Percentiles rank a stretch among this genome's conserved stretches.
Conservation (phyloP, 2,329 filamentous ascomycete genomes). For the Sporothrix phasma region DNA sequence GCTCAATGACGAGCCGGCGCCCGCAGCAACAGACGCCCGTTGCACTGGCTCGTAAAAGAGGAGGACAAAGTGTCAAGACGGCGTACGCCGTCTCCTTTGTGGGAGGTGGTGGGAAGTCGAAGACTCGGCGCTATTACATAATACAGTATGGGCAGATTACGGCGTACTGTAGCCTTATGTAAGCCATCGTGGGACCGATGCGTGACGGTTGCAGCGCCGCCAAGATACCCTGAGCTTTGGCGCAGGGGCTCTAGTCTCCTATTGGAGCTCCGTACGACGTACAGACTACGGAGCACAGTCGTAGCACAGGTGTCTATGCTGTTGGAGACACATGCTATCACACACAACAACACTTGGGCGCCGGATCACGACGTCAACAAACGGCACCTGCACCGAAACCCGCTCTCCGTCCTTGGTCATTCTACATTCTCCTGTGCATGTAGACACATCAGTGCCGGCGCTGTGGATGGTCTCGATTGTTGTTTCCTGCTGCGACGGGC, state of each 20-base stretch:
- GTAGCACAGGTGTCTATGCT: not conserved
- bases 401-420: not conserved
- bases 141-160: not conserved
- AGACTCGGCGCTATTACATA: not conserved
- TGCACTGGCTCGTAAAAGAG: not conserved
- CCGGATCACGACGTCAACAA: not conserved
- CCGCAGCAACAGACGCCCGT: not conserved
- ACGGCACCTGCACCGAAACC: not conserved
- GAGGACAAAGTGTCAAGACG: not conserved
- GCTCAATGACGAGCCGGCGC: slow-evolving; percentile 3
- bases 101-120: not conserved
- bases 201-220: not conserved
- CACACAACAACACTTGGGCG: not conserved
- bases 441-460: not conserved
- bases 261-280: slow-evolving; percentile 7
- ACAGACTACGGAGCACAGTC: too few species aligned
- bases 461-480: not conserved
- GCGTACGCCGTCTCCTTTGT: not conserved
- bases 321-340: slow-evolving; percentile 9
- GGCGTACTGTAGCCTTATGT: not conserved
- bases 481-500: not conserved
- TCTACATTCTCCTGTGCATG: not conserved
- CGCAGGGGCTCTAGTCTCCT: slow-evolving; percentile 2
- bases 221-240: slow-evolving; percentile 1
- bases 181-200: not conserved